A percentile compares a stretch with the other conserved stretches of the same genome.
Evolutionary conservation across 306 rosid genomes (phyloP).

Genomic region (Crotalaria pallida): DNA sequence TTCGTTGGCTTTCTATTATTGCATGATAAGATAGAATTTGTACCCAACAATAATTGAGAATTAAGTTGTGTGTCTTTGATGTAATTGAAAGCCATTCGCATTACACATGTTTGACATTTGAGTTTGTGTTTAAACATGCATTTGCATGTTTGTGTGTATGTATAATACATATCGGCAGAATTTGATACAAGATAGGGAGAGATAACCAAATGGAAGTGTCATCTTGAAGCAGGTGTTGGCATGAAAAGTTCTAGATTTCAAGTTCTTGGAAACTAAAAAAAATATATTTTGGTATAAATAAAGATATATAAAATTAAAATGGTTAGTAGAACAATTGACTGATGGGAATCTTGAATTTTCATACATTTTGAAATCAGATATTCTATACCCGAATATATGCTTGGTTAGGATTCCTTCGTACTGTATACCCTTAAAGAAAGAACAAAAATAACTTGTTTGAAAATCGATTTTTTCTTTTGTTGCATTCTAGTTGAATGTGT

Average conservation of each 20-base stretch:
- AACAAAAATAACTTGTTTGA: background rate
- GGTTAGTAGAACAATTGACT: too few species aligned
- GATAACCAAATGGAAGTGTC: background rate
- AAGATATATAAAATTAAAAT: background rate
- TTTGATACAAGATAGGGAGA: background rate
- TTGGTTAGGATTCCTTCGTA: background rate
- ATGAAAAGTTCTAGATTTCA: background rate
- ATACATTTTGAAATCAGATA: too few species aligned
- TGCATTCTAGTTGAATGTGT: background rate
- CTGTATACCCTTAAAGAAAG: background rate
- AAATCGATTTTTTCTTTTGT: background rate
- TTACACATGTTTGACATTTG: background rate
- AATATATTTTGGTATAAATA: background rate
- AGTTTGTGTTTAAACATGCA: background rate
- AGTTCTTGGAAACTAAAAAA: background rate
- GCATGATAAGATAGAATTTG: background rate
- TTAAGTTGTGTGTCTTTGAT: background rate
- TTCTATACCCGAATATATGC: too few species aligned
- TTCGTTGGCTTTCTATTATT: constrained; percentile 7
- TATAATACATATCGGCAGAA: background rate
- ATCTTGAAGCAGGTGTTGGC: background rate
- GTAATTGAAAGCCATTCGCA: constrained; percentile 3
- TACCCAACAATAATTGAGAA: background rate
- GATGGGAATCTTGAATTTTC: background rate
- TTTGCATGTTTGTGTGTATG: background rate